Base-by-base conservation (phyloP, 1,139 yeast genomes). In the Geotrichum cucujoidarum region DNA sequence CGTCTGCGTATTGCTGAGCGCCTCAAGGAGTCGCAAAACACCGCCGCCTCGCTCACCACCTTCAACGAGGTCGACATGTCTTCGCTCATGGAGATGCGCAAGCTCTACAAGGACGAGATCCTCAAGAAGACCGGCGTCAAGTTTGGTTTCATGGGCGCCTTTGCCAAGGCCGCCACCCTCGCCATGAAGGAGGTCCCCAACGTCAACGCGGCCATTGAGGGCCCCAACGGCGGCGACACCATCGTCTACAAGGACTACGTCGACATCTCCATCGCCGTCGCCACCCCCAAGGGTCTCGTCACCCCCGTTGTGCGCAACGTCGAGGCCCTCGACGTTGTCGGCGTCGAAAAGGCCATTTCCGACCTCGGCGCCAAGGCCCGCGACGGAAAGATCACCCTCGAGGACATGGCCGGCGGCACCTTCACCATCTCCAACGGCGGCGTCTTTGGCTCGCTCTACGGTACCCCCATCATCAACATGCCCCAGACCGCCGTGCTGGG, bases 351-450 rank as follows among this genome's bases (percentile, higher is more conserved):
- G 63, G 97, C 88, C 70, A 90, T 92, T 59, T 66, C 81, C 51
- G 72, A 73, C 59, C 77, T 92, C 65, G 95, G 97, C 71, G 75
- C 75, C 68, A 92, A 89, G 74, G 98, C 98, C 57, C 87, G 98
- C 71, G 97, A 92, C 67, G 94, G 94, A 65, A 90, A 92, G 75
- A 80, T 92, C 66, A 86, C 97, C 51, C 75, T 92, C 60, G 99
- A 92, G 76, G 99, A 92, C 71, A 92, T 94, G 98, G 81, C 97
- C 54, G 98, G 99, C 69, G 99, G 99, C 70, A 90, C 97, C 54
- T 90, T 92, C 76, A 92, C 99, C 65, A 92, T 92, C 64, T 92
- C 98, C 53, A 92, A 92, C 74, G 99, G 99, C 69, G 99, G 99
- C 70, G 97, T 92, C 53, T 92, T 92, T 63, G 99, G 99, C 56